Percentiles rank a stretch among this genome's conserved stretches.
Evolutionary conservation across 768 basidiomycete species (phyloP).

Genomic region (Leucocoprinus sp.): DNA sequence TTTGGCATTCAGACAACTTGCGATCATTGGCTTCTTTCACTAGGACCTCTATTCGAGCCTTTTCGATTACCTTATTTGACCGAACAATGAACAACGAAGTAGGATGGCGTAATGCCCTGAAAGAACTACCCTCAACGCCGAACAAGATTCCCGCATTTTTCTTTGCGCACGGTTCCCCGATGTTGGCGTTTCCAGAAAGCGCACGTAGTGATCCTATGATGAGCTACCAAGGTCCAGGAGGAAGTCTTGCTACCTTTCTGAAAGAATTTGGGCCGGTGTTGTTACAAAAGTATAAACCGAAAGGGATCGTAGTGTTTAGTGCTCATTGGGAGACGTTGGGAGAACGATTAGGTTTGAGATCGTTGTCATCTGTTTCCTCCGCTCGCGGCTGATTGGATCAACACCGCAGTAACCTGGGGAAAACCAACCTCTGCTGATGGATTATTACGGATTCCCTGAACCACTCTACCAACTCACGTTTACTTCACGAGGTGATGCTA

Average conservation of each 20-base stretch:
- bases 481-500: conserved; percentile 54
- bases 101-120: conserved; percentile 46
- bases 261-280: conserved; percentile 56
- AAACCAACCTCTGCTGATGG: conserved; percentile 66
- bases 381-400: not conserved
- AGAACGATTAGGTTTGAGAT: conserved; percentile 47
- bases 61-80: not conserved
- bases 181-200: conserved; percentile 32
- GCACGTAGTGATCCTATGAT: conserved; percentile 16
- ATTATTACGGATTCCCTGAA: conserved; percentile 63
- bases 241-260: conserved; percentile 52
- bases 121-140: conserved; percentile 46
- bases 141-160: conserved; percentile 68
- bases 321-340: conserved; percentile 72
- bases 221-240: conserved; percentile 35
- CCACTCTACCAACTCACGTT: conserved; percentile 58
- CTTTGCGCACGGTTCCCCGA: conserved; percentile 63
- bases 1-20: not conserved
- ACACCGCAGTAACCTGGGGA: conserved; percentile 56
- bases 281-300: conserved; percentile 64
- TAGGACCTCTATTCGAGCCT: not conserved
- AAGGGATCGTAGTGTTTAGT: conserved; percentile 74
- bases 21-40: not conserved
- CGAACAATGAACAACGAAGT: conserved; percentile 12
- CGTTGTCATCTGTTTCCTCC: not conserved